phyloP scores from a whole-genome alignment of 1,284 basidiomycete species.

The Cryptococcus amylolentus region DNA sequence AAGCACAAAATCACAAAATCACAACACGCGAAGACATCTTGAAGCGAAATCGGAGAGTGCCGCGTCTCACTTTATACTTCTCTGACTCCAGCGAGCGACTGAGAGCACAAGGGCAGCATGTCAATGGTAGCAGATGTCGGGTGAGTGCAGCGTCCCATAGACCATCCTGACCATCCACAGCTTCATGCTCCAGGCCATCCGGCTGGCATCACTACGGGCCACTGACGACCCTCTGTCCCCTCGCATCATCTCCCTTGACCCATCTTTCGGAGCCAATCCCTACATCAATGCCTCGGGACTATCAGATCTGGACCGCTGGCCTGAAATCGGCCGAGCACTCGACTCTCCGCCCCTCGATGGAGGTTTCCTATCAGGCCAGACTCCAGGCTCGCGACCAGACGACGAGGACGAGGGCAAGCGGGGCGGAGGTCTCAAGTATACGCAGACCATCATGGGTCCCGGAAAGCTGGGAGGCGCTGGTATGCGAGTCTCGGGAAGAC shows the following conservation, averaged over 20 bases:
- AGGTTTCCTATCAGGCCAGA: slow-evolving; percentile 9
- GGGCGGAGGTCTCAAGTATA: slow-evolving; percentile 67
- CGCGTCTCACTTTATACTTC: too few species aligned
- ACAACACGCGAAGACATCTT: too few species aligned
- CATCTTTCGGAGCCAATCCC: slow-evolving; percentile 64
- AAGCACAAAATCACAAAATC: too few species aligned
- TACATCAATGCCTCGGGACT: slow-evolving; percentile 74
- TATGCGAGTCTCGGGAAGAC: slow-evolving; percentile 56
- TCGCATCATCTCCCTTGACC: slow-evolving; percentile 68
- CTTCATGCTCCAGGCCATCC: slow-evolving; percentile 77
- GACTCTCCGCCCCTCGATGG: slow-evolving; percentile 57
- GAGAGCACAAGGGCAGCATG: slow-evolving; percentile 26
- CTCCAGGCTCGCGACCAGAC: not conserved
- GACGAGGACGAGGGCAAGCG: slow-evolving; percentile 13
- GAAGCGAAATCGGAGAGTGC: too few species aligned
- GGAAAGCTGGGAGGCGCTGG: slow-evolving; percentile 61
- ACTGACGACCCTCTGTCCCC: slow-evolving; percentile 78
- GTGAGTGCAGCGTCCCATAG: slow-evolving; percentile 25
- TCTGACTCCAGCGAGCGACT: too few species aligned
- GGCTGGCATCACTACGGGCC: slow-evolving; percentile 79
- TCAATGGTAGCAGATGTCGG: slow-evolving; percentile 45
- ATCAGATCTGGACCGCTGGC: slow-evolving; percentile 74
- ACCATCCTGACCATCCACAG: slow-evolving; percentile 50
- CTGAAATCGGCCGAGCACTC: slow-evolving; percentile 62
- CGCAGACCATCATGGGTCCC: slow-evolving; percentile 76